Percentiles rank a stretch among this genome's conserved stretches.
phyloP scores from a whole-genome alignment of 192 early-diverging fungal species.

The Haplosporangium gracile region DNA sequence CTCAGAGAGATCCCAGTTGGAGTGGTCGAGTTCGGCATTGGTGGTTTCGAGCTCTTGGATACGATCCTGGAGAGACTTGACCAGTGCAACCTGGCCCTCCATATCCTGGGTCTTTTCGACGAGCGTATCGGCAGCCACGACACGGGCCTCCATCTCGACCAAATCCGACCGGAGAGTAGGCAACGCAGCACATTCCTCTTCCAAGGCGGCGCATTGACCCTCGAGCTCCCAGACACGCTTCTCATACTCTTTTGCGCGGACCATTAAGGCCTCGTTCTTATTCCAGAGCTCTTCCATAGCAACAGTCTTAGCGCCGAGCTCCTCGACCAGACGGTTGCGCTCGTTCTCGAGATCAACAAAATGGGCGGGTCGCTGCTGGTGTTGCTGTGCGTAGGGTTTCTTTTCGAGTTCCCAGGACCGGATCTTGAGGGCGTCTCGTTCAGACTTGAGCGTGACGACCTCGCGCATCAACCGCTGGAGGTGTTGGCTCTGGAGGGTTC shows the following conservation, averaged over 20 bases:
- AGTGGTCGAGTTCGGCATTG: constrained; percentile 51
- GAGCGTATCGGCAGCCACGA: constrained; percentile 35
- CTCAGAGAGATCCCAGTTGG: constrained; percentile 53
- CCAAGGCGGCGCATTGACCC: constrained; percentile 32
- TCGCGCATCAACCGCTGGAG: constrained; percentile 40
- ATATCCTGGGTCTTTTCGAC: constrained; percentile 49
- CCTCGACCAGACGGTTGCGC: constrained; percentile 48
- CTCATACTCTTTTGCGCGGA: constrained; percentile 53
- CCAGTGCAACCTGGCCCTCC: constrained; percentile 43
- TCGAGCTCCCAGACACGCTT: constrained; percentile 56
- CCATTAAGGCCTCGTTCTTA: constrained; percentile 48
- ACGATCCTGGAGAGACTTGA: constrained; percentile 45
- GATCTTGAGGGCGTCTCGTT: constrained; percentile 50
- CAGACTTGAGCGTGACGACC: constrained; percentile 28
- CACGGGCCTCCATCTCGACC: constrained; percentile 46
- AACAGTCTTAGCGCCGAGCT: constrained; percentile 45
- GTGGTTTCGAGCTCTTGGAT: constrained; percentile 53
- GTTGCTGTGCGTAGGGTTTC: constrained; percentile 37
- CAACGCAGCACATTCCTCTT: constrained; percentile 33
- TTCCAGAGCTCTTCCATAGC: constrained; percentile 56
- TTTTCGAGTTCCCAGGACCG: constrained; percentile 49
- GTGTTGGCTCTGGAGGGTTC: constrained; percentile 22
- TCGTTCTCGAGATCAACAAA: constrained; percentile 52
- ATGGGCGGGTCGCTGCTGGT: constrained; percentile 29
- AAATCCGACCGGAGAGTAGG: constrained; percentile 38